A percentile compares a stretch with the other conserved stretches of the same genome.
Conservation (phyloP, 2,329 filamentous ascomycete species). For the Aspergillus sp. region DNA sequence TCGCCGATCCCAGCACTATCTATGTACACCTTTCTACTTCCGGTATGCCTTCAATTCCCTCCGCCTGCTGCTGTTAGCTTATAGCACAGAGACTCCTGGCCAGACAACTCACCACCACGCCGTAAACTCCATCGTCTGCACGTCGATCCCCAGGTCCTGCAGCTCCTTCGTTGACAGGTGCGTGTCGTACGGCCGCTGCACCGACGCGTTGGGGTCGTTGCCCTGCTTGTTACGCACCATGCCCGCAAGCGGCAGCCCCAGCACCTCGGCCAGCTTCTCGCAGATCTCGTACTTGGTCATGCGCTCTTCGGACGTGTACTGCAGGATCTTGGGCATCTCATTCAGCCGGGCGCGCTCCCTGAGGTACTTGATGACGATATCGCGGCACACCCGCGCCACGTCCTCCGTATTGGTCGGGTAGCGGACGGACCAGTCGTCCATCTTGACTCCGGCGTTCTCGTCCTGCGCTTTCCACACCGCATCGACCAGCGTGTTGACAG, state of each 20-base stretch:
- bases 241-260: slow-evolving; percentile 60
- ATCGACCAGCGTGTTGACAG: slow-evolving; percentile 73
- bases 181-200: slow-evolving; percentile 77
- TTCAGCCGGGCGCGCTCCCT: slow-evolving; percentile 38
- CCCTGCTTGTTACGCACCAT: slow-evolving; percentile 60
- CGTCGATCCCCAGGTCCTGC: slow-evolving; percentile 63
- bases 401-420: slow-evolving; percentile 88
- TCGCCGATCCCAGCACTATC: not conserved
- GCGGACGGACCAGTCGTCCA: slow-evolving; percentile 78
- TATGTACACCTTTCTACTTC: slow-evolving; percentile 7
- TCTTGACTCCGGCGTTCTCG: slow-evolving; percentile 51
- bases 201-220: slow-evolving; percentile 60
- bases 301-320: slow-evolving; percentile 78
- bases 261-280: slow-evolving; percentile 64
- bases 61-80: slow-evolving; percentile 17
- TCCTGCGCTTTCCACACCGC: slow-evolving; percentile 64
- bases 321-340: slow-evolving; percentile 59
- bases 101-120: slow-evolving; percentile 59
- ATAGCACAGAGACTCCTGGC: slow-evolving; percentile 7
- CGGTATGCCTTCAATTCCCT: slow-evolving; percentile 21
- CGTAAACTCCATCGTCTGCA: slow-evolving; percentile 64
- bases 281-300: slow-evolving; percentile 90
- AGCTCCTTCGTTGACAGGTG: slow-evolving; percentile 71
- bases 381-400: slow-evolving; percentile 66
- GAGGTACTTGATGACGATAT: slow-evolving; percentile 63